These are phyloP conservation scores for Capronia coronata DNA, from an alignment of 2,329 filamentous ascomycete genomes.

Conservation along the genomic window DNA sequence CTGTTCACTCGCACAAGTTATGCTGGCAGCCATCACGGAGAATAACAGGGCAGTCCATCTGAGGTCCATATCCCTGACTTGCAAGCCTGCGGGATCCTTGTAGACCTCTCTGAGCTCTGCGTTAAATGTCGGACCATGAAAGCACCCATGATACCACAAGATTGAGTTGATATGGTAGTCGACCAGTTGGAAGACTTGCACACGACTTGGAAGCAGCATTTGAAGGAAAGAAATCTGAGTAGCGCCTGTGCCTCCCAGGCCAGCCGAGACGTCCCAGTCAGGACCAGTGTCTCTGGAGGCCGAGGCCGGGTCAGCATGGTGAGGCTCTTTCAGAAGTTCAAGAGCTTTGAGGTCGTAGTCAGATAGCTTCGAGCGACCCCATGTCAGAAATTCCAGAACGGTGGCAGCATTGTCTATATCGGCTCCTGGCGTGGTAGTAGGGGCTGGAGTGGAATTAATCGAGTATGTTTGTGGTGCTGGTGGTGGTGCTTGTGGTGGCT, in stretches of 20 bases:
- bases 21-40: conserved; percentile 23
- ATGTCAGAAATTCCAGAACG: conserved; percentile 45
- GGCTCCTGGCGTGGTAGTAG: neutral
- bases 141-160: conserved; percentile 27
- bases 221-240: conserved; percentile 27
- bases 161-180: conserved; percentile 25
- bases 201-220: conserved; percentile 22
- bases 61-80: conserved; percentile 24
- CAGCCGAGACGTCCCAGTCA: conserved; percentile 27
- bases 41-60: conserved; percentile 25
- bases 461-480: conserved; percentile 1
- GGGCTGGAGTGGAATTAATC: conserved; percentile 1
- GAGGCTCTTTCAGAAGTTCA: conserved; percentile 36
- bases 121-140: conserved; percentile 26
- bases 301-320: conserved; percentile 12
- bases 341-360: conserved; percentile 26
- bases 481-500: too few relatives aligned
- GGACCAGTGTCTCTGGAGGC: conserved; percentile 15
- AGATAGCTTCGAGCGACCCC: conserved; percentile 37
- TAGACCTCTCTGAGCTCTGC: conserved; percentile 25
- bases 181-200: conserved; percentile 24
- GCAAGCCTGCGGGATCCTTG: conserved; percentile 18
- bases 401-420: conserved; percentile 17
- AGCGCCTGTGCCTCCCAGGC: conserved; percentile 23
- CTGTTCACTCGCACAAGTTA: conserved; percentile 22